Evolutionary conservation across 768 basidiomycete species (phyloP).

Genomic region (Boletus sp.): DNA sequence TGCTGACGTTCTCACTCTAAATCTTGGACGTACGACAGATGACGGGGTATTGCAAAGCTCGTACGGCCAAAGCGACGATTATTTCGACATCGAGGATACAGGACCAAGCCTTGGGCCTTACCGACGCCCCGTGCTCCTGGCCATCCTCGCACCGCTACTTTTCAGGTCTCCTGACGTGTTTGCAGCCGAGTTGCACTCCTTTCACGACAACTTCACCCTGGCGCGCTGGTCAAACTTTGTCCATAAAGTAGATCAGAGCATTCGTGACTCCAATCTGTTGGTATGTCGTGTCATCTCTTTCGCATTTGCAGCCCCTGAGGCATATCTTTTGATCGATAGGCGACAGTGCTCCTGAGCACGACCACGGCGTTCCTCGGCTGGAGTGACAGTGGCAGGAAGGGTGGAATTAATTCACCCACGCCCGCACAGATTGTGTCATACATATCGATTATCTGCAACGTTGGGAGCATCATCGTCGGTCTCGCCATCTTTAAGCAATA

Average conservation of each 20-base stretch:
- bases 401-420: slow-evolving; percentile 9
- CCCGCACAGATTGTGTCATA: slow-evolving; percentile 27
- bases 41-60: slow-evolving; percentile 29
- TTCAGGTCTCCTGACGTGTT: slow-evolving; percentile 28
- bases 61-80: slow-evolving; percentile 32
- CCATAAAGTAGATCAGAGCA: slow-evolving; percentile 30
- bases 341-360: slow-evolving; percentile 30
- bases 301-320: not conserved
- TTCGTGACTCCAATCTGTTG: slow-evolving; percentile 32
- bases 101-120: slow-evolving; percentile 14
- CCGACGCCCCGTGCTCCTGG: slow-evolving; percentile 17
- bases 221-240: slow-evolving; percentile 31
- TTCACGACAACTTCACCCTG: slow-evolving; percentile 28
- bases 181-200: slow-evolving; percentile 28
- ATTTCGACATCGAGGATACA: slow-evolving; percentile 30
- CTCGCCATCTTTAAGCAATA: slow-evolving; percentile 34
- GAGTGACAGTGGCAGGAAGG: slow-evolving; percentile 1
- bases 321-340: slow-evolving; percentile 9
- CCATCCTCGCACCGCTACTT: slow-evolving; percentile 22
- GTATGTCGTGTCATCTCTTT: slow-evolving; percentile 8
- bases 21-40: slow-evolving; percentile 8
- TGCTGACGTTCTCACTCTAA: not conserved
- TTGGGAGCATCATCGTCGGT: slow-evolving; percentile 30
- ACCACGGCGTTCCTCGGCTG: slow-evolving; percentile 26
- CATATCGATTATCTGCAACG: slow-evolving; percentile 28